Base-by-base conservation (phyloP, 176 grass and related monocot species). In the Rhipidocladum racemiflorum region DNA sequence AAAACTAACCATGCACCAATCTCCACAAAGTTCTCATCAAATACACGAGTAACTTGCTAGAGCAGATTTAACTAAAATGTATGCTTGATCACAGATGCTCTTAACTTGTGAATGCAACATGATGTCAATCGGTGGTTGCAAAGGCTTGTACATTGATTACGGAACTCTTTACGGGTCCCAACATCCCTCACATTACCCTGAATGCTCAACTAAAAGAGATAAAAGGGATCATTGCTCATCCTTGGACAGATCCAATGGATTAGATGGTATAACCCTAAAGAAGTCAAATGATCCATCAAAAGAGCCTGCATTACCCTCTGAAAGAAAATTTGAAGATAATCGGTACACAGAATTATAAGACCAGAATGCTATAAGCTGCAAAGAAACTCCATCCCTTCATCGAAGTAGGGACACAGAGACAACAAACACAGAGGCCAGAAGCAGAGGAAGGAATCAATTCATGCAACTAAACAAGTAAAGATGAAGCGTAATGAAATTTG, bases 91-190 rank as follows among this genome's bases (percentile, higher is more conserved):
- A n/a, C n/a, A n/a, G n/a, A n/a, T n/a, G n/a, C n/a, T n/a, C n/a
- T n/a, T n/a, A n/a, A n/a, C n/a, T n/a, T n/a, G n/a, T n/a, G n/a
- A n/a, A n/a, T n/a, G n/a, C n/a, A n/a, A 85, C 74, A 94, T 84
- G 59, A 94, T 77, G 71, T 85, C 77, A 25, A 91, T 81, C 63
- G 91, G 46, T 39, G 90, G 95, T 72, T 92, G 90, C 78, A 97
- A 78, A 84, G 94, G 82, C 76, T 92, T 97, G 86, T 97, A 92
- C 84, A 94, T 97, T 45, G 78, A 94, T 79, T 97, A 88, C 46
- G 92, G 92, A 79, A 87, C 44, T 72, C 88, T 91, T 40, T 82
- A 81, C 61, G 70, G 74, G 53, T 76, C 46, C 77, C 53, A 87
- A 75, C 27, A 54, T 81, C 86, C 90, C 61, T 84, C 64, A 70